phyloP scores from a whole-genome alignment of 306 rosid species.

The Ceratonia siliqua region DNA sequence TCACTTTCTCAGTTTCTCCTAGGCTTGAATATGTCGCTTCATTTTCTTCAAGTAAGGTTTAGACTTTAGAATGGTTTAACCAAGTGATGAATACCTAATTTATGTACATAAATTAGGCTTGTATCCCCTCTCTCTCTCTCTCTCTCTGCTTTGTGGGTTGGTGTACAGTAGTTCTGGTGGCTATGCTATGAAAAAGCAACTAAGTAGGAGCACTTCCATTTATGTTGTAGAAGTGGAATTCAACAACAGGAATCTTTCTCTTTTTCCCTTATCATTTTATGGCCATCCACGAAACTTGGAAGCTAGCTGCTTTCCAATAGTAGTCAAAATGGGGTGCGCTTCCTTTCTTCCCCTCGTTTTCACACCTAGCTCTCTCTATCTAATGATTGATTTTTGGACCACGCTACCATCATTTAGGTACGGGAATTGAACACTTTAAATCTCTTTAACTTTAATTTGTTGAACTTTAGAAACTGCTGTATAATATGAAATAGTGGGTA shows the following conservation, averaged over 20 bases:
- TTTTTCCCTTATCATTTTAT: background rate
- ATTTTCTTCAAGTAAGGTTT: background rate
- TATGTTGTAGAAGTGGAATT: background rate
- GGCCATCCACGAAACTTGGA: constrained; percentile 31
- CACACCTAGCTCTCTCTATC: constrained; percentile 24
- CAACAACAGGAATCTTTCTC: constrained; percentile 5
- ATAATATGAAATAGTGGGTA: background rate
- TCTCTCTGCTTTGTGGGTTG: background rate
- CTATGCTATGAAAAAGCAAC: constrained; percentile 18
- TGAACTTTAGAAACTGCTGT: constrained; percentile 6
- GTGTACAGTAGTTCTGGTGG: constrained; percentile 24
- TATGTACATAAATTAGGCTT: background rate
- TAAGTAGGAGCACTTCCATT: constrained; percentile 28
- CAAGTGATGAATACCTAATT: constrained; percentile 9
- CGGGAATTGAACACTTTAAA: constrained; percentile 13
- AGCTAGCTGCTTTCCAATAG: constrained; percentile 47
- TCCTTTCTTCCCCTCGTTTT: constrained; percentile 22
- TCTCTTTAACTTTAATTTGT: constrained; percentile 10
- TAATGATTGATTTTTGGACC: constrained; percentile 38
- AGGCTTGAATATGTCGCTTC: background rate
- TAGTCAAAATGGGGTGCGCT: constrained; percentile 35
- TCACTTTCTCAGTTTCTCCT: constrained; percentile 1
- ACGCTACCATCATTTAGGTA: constrained; percentile 26
- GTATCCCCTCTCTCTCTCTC: background rate
- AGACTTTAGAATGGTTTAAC: background rate